Evolutionary conservation across 257 asterid genomes (phyloP).

Genomic region (Solanum tarapatanum): DNA sequence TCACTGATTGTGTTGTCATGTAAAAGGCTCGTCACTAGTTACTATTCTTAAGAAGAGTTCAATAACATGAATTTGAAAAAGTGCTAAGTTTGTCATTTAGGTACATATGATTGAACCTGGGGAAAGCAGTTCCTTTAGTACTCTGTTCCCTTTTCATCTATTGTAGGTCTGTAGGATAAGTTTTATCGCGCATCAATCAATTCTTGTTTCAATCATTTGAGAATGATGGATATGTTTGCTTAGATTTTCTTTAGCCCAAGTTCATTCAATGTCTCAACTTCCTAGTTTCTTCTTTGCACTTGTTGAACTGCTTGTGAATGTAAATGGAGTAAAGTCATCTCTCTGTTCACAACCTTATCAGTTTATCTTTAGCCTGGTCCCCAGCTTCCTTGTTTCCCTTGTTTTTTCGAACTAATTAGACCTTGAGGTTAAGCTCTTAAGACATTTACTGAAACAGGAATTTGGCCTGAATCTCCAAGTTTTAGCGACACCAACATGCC

Average conservation of each 20-base stretch:
- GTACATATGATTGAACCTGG: not conserved
- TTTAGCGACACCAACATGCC: constrained; percentile 77
- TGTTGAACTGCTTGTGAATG: not conserved
- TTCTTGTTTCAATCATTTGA: not conserved
- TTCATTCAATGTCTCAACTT: not conserved
- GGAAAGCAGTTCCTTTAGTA: not conserved
- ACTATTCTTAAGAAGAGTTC: not conserved
- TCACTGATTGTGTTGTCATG: not conserved
- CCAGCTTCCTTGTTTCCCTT: not conserved
- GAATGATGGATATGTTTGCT: not conserved
- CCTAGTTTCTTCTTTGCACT: not conserved
- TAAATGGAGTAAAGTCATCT: not conserved
- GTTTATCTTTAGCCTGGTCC: not conserved
- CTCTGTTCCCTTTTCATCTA: not conserved
- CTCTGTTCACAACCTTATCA: not conserved
- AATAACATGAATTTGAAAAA: not conserved
- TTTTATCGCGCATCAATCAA: not conserved
- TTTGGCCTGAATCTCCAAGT: constrained; percentile 97
- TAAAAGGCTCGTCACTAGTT: not conserved
- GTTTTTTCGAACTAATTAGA: not conserved
- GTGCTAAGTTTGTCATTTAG: not conserved
- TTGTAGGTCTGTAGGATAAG: not conserved
- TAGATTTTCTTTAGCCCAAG: not conserved
- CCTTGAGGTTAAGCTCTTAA: not conserved
- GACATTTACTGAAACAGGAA: constrained; percentile 32